A percentile compares a stretch with the other conserved stretches of the same genome.
phyloP scores from a whole-genome alignment of 352 stramenopile genomes.

The Globisporangium nunn region DNA sequence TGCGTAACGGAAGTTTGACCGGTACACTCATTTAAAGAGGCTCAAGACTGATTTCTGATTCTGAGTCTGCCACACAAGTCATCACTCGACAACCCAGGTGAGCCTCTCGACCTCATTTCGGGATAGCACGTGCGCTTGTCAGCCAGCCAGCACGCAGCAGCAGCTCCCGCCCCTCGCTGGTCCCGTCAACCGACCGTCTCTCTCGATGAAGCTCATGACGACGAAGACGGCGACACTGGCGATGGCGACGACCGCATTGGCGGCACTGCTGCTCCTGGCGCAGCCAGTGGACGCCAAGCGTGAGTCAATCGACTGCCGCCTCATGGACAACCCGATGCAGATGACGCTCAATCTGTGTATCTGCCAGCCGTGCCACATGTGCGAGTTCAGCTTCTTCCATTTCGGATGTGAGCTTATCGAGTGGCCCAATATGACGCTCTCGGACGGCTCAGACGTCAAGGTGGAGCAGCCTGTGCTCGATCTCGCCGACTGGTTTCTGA shows the following conservation, averaged over 20 bases:
- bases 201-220: too few relatives aligned
- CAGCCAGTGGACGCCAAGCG: background rate
- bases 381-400: conserved; percentile 19
- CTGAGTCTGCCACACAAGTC: background rate
- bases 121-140: background rate
- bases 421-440: conserved; percentile 10
- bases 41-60: too few relatives aligned
- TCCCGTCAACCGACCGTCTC: too few relatives aligned
- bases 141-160: conserved; percentile 2
- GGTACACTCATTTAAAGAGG: too few relatives aligned
- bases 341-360: conserved; percentile 23
- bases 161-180: too few relatives aligned
- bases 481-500: conserved; percentile 53
- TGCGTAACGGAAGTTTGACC: too few relatives aligned
- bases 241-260: background rate
- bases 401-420: conserved; percentile 18
- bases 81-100: background rate
- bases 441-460: conserved; percentile 21
- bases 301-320: conserved; percentile 11
- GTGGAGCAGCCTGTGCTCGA: conserved; percentile 35
- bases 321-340: conserved; percentile 12
- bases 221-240: background rate
- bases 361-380: conserved; percentile 37
- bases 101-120: background rate
- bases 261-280: background rate